phyloP scores from a whole-genome alignment of 129 eudicot species.

The Tanacetum coccineum region DNA sequence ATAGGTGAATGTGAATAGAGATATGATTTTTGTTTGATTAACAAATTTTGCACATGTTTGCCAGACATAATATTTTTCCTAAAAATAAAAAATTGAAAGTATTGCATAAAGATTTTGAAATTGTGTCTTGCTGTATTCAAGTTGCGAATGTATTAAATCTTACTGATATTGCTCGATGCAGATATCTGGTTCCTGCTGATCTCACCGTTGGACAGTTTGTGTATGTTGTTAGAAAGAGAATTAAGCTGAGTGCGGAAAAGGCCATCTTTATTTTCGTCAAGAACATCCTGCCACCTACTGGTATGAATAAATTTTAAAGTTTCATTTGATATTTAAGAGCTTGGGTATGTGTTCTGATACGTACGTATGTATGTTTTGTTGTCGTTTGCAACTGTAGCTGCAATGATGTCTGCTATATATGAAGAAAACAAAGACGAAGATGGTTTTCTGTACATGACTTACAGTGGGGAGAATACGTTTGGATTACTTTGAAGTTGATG shows the following conservation, averaged over 20 bases:
- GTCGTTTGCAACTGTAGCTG: constrained; percentile 32
- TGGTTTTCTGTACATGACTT: constrained; percentile 94
- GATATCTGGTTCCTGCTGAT: constrained; percentile 51
- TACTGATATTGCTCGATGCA: too few species aligned
- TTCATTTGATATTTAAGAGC: background rate
- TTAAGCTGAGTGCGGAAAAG: constrained; percentile 93
- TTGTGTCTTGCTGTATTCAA: too few species aligned
- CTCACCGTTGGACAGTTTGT: constrained; percentile 91
- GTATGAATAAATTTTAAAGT: constrained; percentile 27
- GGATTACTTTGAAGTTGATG: constrained; percentile 45
- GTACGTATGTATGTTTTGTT: background rate
- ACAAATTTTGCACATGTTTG: too few species aligned
- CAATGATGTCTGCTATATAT: constrained; percentile 24
- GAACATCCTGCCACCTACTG: constrained; percentile 86
- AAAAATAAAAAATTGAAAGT: too few species aligned
- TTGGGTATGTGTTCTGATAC: background rate
- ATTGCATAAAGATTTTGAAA: too few species aligned
- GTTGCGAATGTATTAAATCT: too few species aligned
- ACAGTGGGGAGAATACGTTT: constrained; percentile 99
- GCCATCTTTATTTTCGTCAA: constrained; percentile 90
- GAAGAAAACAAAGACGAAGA: constrained; percentile 97
- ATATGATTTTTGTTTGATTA: too few species aligned
- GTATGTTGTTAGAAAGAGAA: constrained; percentile 88
- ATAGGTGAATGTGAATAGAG: too few species aligned
- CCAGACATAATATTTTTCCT: too few species aligned